These are phyloP conservation scores for Narthecium ossifragum DNA, from an alignment of 106 monocot genomes.

Conservation along the genomic window DNA sequence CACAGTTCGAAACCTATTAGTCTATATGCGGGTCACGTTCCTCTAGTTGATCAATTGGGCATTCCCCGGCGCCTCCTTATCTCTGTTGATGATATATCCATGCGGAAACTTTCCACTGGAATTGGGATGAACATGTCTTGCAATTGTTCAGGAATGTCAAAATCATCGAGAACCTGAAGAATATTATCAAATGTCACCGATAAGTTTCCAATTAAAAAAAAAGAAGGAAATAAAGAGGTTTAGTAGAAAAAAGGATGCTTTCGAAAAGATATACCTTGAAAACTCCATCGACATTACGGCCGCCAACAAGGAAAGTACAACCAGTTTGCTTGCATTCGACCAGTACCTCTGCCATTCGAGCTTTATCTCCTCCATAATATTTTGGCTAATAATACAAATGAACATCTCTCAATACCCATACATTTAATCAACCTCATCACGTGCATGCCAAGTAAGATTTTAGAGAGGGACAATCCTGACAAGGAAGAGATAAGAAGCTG, in stretches of 20 bases:
- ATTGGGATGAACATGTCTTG: conserved; percentile 84
- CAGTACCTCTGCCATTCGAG: conserved; percentile 65
- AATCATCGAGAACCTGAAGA: conserved; percentile 79
- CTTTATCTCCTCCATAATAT: conserved; percentile 66
- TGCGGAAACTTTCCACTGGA: conserved; percentile 65
- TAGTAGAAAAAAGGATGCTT: background rate
- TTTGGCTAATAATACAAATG: conserved; percentile 45
- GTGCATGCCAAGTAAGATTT: no score
- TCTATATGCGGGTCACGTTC: no score
- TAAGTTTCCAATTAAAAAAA: background rate
- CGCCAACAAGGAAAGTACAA: conserved; percentile 80
- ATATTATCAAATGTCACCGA: conserved; percentile 2
- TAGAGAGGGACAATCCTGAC: no score
- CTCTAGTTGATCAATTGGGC: no score
- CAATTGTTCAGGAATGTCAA: conserved; percentile 66
- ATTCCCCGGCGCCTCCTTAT: conserved; percentile 42
- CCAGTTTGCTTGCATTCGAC: conserved; percentile 57
- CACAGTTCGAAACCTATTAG: no score
- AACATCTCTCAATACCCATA: no score
- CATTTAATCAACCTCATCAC: no score
- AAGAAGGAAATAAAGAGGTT: background rate
- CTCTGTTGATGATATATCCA: conserved; percentile 93
- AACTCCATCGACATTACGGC: conserved; percentile 72
- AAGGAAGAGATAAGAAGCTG: no score
- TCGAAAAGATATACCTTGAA: conserved; percentile 61